Conservation (phyloP, 2,329 filamentous ascomycete genomes). For the Diaporthe vexans region DNA sequence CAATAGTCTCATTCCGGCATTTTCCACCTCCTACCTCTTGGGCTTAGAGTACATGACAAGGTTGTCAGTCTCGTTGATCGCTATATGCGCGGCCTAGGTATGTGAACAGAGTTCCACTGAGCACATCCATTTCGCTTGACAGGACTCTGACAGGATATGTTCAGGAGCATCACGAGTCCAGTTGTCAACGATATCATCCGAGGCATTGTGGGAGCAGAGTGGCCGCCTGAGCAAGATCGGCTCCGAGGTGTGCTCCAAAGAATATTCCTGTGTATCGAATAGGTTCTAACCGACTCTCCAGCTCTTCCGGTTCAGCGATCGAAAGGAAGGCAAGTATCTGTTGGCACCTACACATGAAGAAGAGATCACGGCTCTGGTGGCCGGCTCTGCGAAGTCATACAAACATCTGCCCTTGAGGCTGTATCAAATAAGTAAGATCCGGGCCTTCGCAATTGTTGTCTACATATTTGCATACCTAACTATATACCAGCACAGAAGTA, state of each 20-base stretch:
- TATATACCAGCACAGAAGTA: constrained; percentile 82
- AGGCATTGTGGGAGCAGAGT: constrained; percentile 85
- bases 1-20: constrained; percentile 86
- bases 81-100: constrained; percentile 85
- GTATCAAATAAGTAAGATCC: constrained; percentile 84
- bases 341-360: constrained; percentile 96
- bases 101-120: constrained; percentile 38
- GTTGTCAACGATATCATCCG: constrained; percentile 87
- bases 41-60: constrained; percentile 89
- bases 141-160: constrained; percentile 6
- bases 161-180: constrained; percentile 83
- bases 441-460: too few species aligned
- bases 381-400: constrained; percentile 81
- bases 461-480: not conserved
- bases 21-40: constrained; percentile 92
- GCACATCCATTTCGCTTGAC: constrained; percentile 35
- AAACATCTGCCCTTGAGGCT: constrained; percentile 87
- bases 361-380: constrained; percentile 89
- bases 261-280: not conserved
- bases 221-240: constrained; percentile 81
- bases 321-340: constrained; percentile 80
- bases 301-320: constrained; percentile 85
- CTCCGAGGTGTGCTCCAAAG: constrained; percentile 72
- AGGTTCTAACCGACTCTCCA: constrained; percentile 55
- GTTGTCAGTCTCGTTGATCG: constrained; percentile 88